Percentiles rank a stretch among this genome's conserved stretches.
These are phyloP conservation scores for Ricinus communis DNA, from an alignment of 345 rosid species.

Conservation along the genomic window DNA sequence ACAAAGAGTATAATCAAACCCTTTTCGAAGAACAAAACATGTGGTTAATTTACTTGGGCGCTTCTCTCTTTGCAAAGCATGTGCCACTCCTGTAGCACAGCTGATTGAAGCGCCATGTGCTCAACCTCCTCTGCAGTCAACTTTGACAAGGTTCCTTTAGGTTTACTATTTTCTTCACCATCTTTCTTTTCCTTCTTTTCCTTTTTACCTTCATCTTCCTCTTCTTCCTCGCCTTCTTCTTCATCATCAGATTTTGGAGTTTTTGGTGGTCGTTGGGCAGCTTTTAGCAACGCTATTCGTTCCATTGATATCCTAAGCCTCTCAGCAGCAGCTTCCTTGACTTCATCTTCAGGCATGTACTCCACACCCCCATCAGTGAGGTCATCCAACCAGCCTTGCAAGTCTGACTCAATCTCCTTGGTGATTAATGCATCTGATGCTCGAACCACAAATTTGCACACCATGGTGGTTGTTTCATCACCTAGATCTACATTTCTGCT, in stretches of 20 bases:
- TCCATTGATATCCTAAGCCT: constrained; percentile 92
- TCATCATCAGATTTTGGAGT: constrained; percentile 52
- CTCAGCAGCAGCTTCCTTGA: constrained; percentile 84
- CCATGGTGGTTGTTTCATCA: constrained; percentile 94
- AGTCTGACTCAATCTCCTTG: constrained; percentile 87
- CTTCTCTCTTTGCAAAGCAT: constrained; percentile 73
- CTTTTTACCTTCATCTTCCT: constrained; percentile 21
- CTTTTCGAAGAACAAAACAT: not conserved
- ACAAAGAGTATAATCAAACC: constrained; percentile 16
- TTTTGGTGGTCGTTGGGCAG: constrained; percentile 73
- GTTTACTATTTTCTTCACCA: constrained; percentile 43
- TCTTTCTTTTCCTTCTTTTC: constrained; percentile 38
- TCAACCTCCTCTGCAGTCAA: constrained; percentile 93
- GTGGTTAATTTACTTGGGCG: constrained; percentile 36
- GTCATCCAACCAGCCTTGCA: constrained; percentile 96
- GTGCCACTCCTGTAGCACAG: constrained; percentile 98
- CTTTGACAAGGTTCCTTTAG: constrained; percentile 70
- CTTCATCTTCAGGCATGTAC: constrained; percentile 97
- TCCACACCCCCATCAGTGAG: constrained; percentile 91
- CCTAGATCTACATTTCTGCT: constrained; percentile 97
- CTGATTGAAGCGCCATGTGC: constrained; percentile 93
- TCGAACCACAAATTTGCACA: constrained; percentile 94
- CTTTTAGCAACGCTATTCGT: constrained; percentile 85
- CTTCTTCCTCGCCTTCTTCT: constrained; percentile 41
- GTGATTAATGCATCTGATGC: constrained; percentile 95